phyloP scores from a whole-genome alignment of 2,329 filamentous ascomycete species.

The Trichoderma citrinoviride region DNA sequence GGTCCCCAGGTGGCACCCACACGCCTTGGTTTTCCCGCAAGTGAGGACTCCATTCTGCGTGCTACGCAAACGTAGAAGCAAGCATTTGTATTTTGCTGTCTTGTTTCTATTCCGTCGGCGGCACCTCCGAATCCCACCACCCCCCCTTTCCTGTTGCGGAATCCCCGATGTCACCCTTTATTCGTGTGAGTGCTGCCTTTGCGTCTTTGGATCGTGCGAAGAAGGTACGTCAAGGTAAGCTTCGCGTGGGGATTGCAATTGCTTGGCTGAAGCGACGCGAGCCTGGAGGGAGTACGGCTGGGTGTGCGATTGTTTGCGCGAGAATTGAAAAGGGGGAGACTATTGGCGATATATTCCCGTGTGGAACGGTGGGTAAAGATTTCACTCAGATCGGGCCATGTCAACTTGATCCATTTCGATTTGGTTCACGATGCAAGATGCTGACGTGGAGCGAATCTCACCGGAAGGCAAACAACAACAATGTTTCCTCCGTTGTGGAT shows the following conservation, averaged over 20 bases:
- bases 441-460: too few species aligned
- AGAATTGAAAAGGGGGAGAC: background rate
- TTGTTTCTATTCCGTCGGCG: background rate
- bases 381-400: background rate
- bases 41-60: background rate
- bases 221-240: too few species aligned
- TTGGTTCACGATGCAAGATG: too few species aligned
- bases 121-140: constrained; percentile 1
- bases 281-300: too few species aligned
- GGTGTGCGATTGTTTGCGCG: background rate
- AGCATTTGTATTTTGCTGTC: background rate
- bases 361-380: background rate
- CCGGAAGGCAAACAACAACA: background rate
- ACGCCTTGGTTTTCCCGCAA: too few species aligned
- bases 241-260: background rate
- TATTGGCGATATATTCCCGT: background rate
- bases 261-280: background rate
- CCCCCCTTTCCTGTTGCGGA: background rate
- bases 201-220: background rate
- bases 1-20: background rate
- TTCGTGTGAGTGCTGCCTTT: background rate
- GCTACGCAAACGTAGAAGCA: background rate
- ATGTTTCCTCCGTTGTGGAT: too few species aligned
- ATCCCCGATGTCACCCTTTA: background rate
- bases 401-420: background rate